These are phyloP conservation scores for Dysphania ambrosioides DNA, from an alignment of 148 eudicot species.

Conservation along the genomic window DNA sequence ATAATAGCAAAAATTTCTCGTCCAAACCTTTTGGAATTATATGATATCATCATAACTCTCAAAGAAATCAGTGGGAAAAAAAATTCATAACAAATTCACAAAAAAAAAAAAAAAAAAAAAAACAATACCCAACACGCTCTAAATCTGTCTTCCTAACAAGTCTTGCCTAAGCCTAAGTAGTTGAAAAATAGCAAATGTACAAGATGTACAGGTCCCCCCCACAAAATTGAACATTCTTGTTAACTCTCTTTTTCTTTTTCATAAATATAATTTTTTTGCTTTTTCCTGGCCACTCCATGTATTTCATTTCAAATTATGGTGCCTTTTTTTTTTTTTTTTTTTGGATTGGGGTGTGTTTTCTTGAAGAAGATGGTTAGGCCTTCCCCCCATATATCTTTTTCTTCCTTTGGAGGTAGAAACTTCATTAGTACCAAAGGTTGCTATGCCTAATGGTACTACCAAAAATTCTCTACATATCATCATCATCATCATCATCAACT, in stretches of 20 bases:
- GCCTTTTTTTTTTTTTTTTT: not conserved
- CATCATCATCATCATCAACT: conserved; percentile 20
- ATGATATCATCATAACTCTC: conserved; percentile 16
- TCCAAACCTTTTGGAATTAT: conserved; percentile 22
- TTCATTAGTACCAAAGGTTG: conserved; percentile 22
- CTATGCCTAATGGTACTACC: conserved; percentile 16
- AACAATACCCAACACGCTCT: conserved; percentile 27
- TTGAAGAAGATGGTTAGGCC: conserved; percentile 7
- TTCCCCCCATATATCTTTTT: conserved; percentile 19
- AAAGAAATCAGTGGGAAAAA: conserved; percentile 2
- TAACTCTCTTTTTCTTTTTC: conserved; percentile 8
- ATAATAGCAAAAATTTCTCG: conserved; percentile 19
- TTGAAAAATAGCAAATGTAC: conserved; percentile 24
- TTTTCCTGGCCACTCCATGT: not conserved
- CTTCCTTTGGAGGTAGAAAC: conserved; percentile 13
- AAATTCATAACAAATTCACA: conserved; percentile 17
- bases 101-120: not conserved
- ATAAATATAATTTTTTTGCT: not conserved
- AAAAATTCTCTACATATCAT: conserved; percentile 26
- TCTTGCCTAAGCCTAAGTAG: conserved; percentile 31
- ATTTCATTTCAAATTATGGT: not conserved
- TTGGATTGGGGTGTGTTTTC: not conserved
- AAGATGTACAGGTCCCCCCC: conserved; percentile 31
- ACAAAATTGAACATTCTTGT: conserved; percentile 20
- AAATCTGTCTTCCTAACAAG: conserved; percentile 28